A percentile compares a stretch with the other conserved stretches of the same genome.
Evolutionary conservation across 495 filamentous ascomycete species (phyloP).

Genomic region (Penicillium bialowiezense): DNA sequence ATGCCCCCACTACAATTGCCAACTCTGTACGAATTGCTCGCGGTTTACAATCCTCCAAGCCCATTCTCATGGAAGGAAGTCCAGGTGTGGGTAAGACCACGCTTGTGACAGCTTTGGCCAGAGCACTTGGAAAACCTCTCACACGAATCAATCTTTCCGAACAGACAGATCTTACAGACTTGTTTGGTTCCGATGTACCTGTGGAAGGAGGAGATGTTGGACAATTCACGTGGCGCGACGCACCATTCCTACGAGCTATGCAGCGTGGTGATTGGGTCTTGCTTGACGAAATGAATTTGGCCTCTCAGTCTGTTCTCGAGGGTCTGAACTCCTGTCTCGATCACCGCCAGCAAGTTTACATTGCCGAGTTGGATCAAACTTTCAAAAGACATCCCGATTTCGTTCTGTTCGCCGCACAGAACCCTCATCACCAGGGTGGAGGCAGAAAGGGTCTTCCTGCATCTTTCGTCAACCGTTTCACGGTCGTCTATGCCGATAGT

Average conservation of each 20-base stretch:
- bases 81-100: slow-evolving; percentile 98
- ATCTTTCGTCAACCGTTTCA: slow-evolving; percentile 97
- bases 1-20: slow-evolving; percentile 81
- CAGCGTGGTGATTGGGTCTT: slow-evolving; percentile 93
- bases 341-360: slow-evolving; percentile 93
- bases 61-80: slow-evolving; percentile 90
- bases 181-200: slow-evolving; percentile 96
- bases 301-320: slow-evolving; percentile 94
- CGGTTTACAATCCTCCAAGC: slow-evolving; percentile 85
- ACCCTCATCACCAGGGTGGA: slow-evolving; percentile 95
- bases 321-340: slow-evolving; percentile 96
- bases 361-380: slow-evolving; percentile 88
- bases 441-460: slow-evolving; percentile 92
- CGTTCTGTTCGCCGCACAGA: slow-evolving; percentile 92
- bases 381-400: slow-evolving; percentile 89
- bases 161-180: slow-evolving; percentile 94
- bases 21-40: slow-evolving; percentile 89
- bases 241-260: slow-evolving; percentile 94
- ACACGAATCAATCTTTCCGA: slow-evolving; percentile 96
- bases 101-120: slow-evolving; percentile 78
- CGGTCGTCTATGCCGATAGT: slow-evolving; percentile 91
- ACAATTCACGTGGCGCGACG: slow-evolving; percentile 91
- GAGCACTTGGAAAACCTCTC: slow-evolving; percentile 71
- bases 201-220: slow-evolving; percentile 85
- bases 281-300: slow-evolving; percentile 98